Base-by-base conservation (phyloP, 225 moss, liverwort and hornwort genomes). In the Pseudoscleropodium purum region DNA sequence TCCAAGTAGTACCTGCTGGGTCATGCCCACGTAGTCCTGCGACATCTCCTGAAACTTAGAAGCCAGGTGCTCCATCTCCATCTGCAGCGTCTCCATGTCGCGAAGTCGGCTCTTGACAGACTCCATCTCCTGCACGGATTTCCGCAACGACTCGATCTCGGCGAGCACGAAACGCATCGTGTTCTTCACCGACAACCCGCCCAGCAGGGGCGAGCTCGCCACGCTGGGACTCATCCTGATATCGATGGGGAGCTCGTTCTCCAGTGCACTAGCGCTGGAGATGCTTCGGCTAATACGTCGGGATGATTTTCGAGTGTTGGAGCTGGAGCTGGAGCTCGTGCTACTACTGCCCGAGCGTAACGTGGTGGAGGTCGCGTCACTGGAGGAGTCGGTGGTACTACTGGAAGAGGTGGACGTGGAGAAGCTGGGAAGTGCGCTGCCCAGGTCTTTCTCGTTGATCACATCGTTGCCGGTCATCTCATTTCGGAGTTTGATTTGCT, bases 401-500 rank as follows among this genome's bases (percentile, higher is more conserved):
- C 70, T 91, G 59, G 94, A 91, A 64, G 92, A 84, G 65, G 92
- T 86, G 51, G 92, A 90, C 57, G 90, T 91, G 81, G 91, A 90
- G 90, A 91, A 92, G 82, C 91, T 91, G 36, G 87, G 79, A 45
- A 81, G 86, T 11, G 87, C n/a, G 61, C 88, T 85, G 34, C 84
- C 90, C 84, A 94, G 64, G 59, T 89, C 85, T 87, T 91, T 92
- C 65, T 91, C 92, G 33, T 92, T 88, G 90, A 94, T 90, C 81
- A 94, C 78, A 56, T 91, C 90, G 45, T 90, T 94, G 54, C 91
- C 91, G 47, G 92, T 80, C 84, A 94, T 89, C 81, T 89, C 91
- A 51, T 94, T 92, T 79, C 94, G 91, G 31, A 94, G 78, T 57
- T 93, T 94, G 33, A 94, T 89, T 89, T 94, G 94, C 91, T 94